Evolutionary conservation across 225 moss, liverwort and hornwort genomes (phyloP), one percentile per base, ranked within the genome.

Genomic region (Anthoceros angustus): DNA sequence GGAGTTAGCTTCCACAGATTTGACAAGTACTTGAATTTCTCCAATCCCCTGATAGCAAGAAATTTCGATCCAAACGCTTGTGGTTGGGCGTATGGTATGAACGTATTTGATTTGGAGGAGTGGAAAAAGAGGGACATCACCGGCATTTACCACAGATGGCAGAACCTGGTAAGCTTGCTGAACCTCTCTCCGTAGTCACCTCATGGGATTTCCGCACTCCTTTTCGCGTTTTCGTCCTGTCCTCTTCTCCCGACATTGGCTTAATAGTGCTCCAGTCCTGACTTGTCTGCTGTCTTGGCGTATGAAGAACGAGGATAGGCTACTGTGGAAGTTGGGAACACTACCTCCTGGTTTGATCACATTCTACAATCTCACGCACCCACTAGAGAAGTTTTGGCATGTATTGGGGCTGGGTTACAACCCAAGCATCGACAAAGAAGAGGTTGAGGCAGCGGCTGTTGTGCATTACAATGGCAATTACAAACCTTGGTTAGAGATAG

Each of bases 11-110:
- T 84, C 68, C 84, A 84, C 49, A 71, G 84, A 26, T 84, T 79
- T 69, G 82, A 84, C 24, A 84, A 82, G 12, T 84, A 84, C 68
- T 70, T 84, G 64, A 84, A 84, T 69, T 84, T 84, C 42, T 84
- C 84, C 5, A 81, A 84, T 68, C 82, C 84, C 18, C 65, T 72
- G 39, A 79, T 84, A 62, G 67, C 84, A 21, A 75, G 82, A 70
- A 64, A 82, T 74, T 84, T 84, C 63, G 75, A 40, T 42, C 72
- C 84, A 49, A 66, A 77, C 62, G 77, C 84, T 23, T 84, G 84
- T 69, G 84, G 84, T 62, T 84, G 84, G 84, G 84, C 84, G 9
- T 84, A 84, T 46, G 84, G 84, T 43, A 84, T 84, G 84, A 84
- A 84, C 66, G 70, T 84, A 15, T 84, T 84, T 65, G 84, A 84